Base-by-base conservation (phyloP, 2,329 filamentous ascomycete genomes). In the Calonectria pseudoturangicola region DNA sequence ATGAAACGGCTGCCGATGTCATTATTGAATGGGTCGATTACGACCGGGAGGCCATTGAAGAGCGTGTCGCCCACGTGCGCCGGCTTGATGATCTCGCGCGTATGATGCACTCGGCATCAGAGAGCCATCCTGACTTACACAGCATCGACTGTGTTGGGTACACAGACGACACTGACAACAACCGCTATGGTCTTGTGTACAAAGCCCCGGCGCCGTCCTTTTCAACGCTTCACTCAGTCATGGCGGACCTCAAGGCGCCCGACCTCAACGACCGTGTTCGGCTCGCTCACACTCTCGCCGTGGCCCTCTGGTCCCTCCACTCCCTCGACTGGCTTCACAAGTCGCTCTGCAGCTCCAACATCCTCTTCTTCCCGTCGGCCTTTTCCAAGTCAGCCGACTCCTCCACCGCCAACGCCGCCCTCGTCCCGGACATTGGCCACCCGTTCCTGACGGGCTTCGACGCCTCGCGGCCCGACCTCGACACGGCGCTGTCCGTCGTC, bases 291-390 rank as follows among this genome's bases (percentile, higher is more conserved):
- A 86, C 81, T 3, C 82, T 88, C 25, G 84, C 85, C 33, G 82
- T 87, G 21, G 85, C 86, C 2, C 78, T 88, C 12, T 87, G 86
- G 83, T 87, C 86, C 18, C 84, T 89, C n/a, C 88, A 89, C 76
- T 87, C 87, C 1, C 85, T 89, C 45, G 88, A 89, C 78, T 89
- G 88, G 88, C 84, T 90, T 48, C 88, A 91, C 83, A 91, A 91
- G 79, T 89, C 88, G 45, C 83, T 91, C 16, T 88, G 89, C 65
- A 85, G 84, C 68, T 80, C 87, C 70, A 91, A 89, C 80, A 85
- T 91, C 56, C 82, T 91, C 64, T 89, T 91, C 82, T 90, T 89
- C 79, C 86, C 84, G 7, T 85, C 85, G 0, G 81, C 82, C 27
- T 80, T 83, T 75, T 88, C 81, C 77, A 80, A 69, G 16, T 75